Evolutionary conservation across 2,329 filamentous ascomycete genomes (phyloP).

Genomic region (Neofusicoccum laricinum): DNA sequence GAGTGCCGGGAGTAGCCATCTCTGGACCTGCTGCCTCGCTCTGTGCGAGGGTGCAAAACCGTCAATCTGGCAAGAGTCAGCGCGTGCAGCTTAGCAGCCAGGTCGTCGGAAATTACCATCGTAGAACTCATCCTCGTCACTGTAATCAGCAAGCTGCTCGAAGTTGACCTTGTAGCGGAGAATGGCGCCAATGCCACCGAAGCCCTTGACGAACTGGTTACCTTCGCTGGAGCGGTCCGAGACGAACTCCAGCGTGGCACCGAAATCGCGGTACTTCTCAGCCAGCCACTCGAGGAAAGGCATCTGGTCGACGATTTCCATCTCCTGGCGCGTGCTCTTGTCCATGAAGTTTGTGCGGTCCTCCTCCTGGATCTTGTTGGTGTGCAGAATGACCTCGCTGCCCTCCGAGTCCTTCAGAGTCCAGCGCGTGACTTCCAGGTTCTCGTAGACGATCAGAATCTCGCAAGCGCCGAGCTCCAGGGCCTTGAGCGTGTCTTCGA

Average conservation of each 20-base stretch:
- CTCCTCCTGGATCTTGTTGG: constrained; percentile 79
- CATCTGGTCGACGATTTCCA: constrained; percentile 84
- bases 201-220: constrained; percentile 99
- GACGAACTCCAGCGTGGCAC: constrained; percentile 92
- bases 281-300: constrained; percentile 99
- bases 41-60: constrained; percentile 78
- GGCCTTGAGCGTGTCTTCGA: constrained; percentile 96
- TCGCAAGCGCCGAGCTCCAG: constrained; percentile 94
- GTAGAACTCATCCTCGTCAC: constrained; percentile 82
- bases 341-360: constrained; percentile 87
- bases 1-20: constrained; percentile 50
- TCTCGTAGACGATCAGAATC: constrained; percentile 94
- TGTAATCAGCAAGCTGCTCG: constrained; percentile 90
- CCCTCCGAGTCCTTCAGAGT: constrained; percentile 76
- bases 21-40: constrained; percentile 80
- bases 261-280: constrained; percentile 97
- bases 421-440: constrained; percentile 92
- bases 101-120: constrained; percentile 50
- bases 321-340: constrained; percentile 92
- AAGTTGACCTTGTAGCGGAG: constrained; percentile 99
- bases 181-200: constrained; percentile 95
- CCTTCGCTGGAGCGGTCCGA: constrained; percentile 96
- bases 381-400: constrained; percentile 73
- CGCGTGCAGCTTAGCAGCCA: too few relatives aligned
- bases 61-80: constrained; percentile 66